phyloP scores from a whole-genome alignment of 139 green algal genomes.

The Mesotaenium endlicherianum region DNA sequence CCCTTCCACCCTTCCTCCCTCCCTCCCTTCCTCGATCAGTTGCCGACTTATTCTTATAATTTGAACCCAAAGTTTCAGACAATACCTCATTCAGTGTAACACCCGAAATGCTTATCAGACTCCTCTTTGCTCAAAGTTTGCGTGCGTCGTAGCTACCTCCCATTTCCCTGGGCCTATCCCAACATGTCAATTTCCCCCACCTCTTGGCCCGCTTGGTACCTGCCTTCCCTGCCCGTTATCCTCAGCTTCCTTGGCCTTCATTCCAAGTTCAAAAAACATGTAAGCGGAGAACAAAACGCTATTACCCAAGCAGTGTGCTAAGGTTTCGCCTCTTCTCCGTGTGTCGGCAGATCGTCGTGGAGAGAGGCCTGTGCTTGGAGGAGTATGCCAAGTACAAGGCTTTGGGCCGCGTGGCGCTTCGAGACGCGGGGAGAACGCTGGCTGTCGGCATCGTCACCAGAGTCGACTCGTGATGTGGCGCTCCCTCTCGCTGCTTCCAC shows the following conservation, averaged over 20 bases:
- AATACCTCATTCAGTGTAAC: background rate
- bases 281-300: background rate
- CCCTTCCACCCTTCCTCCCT: background rate
- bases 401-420: slow-evolving; percentile 80
- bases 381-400: slow-evolving; percentile 67
- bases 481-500: too few relatives aligned
- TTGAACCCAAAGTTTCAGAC: background rate
- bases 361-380: slow-evolving; percentile 72
- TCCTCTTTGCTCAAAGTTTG: background rate
- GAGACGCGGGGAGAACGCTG: slow-evolving; percentile 78
- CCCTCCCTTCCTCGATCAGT: background rate
- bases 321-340: background rate
- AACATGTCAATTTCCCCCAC: background rate
- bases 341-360: background rate
- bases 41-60: background rate
- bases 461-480: slow-evolving; percentile 52
- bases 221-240: background rate
- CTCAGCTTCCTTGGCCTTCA: background rate
- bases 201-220: background rate
- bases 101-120: too few relatives aligned
- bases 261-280: background rate
- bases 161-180: background rate
- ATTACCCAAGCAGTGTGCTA: background rate
- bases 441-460: slow-evolving; percentile 82
- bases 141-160: background rate